Evolutionary conservation across 352 stramenopile species (phyloP).

Genomic region (Blastocystis sp.): DNA sequence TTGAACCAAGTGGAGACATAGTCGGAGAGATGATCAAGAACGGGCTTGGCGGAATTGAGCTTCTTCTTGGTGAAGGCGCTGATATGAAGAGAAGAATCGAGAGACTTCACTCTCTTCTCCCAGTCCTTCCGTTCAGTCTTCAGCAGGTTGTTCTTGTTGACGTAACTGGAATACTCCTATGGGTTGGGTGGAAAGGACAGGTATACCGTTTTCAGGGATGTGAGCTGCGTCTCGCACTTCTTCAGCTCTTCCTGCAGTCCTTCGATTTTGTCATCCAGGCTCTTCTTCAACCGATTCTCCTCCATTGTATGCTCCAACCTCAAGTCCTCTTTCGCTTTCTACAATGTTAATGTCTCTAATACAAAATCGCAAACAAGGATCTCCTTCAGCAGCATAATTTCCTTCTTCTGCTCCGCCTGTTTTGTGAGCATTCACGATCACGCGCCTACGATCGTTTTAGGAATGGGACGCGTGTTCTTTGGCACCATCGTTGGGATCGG

Average conservation of each 20-base stretch:
- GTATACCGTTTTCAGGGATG: neutral
- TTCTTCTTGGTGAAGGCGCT: neutral
- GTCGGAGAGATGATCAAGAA: neutral
- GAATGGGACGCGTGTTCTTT: neutral
- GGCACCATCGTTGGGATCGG: neutral
- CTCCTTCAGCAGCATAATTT: constrained; percentile 22
- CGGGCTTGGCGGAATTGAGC: neutral
- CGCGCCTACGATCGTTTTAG: neutral
- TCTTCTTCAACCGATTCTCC: neutral
- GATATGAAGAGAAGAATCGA: neutral
- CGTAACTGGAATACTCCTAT: neutral
- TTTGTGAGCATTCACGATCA: no score
- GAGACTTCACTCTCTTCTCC: neutral
- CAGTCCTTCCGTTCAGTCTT: neutral
- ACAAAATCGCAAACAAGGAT: neutral
- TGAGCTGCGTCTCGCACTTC: neutral
- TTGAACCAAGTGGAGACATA: neutral
- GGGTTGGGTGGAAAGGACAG: no score
- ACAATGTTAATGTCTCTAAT: neutral
- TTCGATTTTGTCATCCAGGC: neutral
- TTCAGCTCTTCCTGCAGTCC: neutral
- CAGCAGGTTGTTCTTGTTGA: neutral
- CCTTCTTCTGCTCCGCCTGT: neutral
- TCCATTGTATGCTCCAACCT: neutral
- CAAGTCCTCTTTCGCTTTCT: constrained; percentile 19